Evolutionary conservation across 2,329 filamentous ascomycete genomes (phyloP).

Genomic region (Fusarium mundagurra): DNA sequence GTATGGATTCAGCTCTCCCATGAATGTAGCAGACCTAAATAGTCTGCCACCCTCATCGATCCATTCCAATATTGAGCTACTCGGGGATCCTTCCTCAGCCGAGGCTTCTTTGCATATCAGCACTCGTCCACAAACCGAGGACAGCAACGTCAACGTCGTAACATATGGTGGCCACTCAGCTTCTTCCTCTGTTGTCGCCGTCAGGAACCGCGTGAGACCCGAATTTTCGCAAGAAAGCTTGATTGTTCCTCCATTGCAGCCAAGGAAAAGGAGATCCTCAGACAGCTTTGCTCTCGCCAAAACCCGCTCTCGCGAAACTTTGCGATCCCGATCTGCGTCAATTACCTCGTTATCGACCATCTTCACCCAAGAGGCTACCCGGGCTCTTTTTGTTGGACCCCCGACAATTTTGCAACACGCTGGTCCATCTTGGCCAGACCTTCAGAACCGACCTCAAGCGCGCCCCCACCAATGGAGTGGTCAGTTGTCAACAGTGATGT

Average conservation of each 20-base stretch:
- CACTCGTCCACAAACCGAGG: slow-evolving; percentile 48
- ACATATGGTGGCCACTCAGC: slow-evolving; percentile 58
- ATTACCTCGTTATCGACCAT: slow-evolving; percentile 66
- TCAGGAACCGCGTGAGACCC: slow-evolving; percentile 46
- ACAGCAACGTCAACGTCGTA: slow-evolving; percentile 63
- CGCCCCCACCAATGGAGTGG: slow-evolving; percentile 70
- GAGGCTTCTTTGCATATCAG: slow-evolving; percentile 52
- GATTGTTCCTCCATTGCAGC: slow-evolving; percentile 64
- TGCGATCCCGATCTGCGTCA: slow-evolving; percentile 63
- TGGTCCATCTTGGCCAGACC: slow-evolving; percentile 37
- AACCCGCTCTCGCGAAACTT: slow-evolving; percentile 62
- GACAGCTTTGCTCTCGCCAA: slow-evolving; percentile 62
- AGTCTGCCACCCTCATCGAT: slow-evolving; percentile 55
- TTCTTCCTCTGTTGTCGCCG: slow-evolving; percentile 50
- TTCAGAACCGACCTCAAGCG: slow-evolving; percentile 26
- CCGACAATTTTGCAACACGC: slow-evolving; percentile 41
- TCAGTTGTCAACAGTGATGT: slow-evolving; percentile 71
- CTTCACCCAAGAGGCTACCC: slow-evolving; percentile 59
- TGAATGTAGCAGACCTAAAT: slow-evolving; percentile 48
- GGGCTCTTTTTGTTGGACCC: slow-evolving; percentile 46
- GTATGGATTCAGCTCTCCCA: slow-evolving; percentile 58
- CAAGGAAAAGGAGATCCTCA: slow-evolving; percentile 57
- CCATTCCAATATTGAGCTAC: slow-evolving; percentile 61
- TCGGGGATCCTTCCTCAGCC: slow-evolving; percentile 61
- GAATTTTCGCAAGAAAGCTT: slow-evolving; percentile 71